Evolutionary conservation across 768 basidiomycete species (phyloP).

Genomic region (Leccinum incarnatum): DNA sequence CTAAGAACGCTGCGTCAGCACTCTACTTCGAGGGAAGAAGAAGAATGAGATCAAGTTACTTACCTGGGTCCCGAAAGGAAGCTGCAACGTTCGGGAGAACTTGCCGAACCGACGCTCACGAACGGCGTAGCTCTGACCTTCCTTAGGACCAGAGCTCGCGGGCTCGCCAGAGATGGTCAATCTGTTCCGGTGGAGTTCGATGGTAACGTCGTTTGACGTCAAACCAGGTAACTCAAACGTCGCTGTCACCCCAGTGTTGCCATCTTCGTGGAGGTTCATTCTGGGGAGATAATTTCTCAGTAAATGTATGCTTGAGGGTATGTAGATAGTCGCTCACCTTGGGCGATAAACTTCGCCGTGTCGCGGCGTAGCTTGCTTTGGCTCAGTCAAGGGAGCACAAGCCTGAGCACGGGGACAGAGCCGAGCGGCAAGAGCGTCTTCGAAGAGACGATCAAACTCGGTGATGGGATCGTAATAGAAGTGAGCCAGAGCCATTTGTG

Average conservation of each 20-base stretch:
- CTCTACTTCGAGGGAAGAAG: background rate
- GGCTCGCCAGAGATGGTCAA: slow-evolving; percentile 49
- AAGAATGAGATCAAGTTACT: background rate
- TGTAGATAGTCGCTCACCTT: slow-evolving; percentile 10
- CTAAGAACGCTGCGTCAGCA: slow-evolving; percentile 20
- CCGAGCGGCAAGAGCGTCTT: slow-evolving; percentile 23
- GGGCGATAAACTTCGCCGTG: slow-evolving; percentile 10
- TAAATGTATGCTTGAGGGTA: too few relatives aligned
- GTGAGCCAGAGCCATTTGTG: slow-evolving; percentile 3
- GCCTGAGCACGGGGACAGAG: background rate
- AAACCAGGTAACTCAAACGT: slow-evolving; percentile 57
- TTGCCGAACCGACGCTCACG: background rate
- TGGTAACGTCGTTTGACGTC: slow-evolving; percentile 45
- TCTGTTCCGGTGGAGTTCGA: slow-evolving; percentile 46
- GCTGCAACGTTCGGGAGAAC: background rate
- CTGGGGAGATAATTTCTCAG: slow-evolving; percentile 15
- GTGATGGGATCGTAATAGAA: slow-evolving; percentile 6
- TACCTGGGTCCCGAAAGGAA: background rate
- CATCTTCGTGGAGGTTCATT: slow-evolving; percentile 47
- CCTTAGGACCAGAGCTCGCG: slow-evolving; percentile 28
- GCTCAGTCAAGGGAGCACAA: background rate
- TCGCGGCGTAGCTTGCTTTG: background rate
- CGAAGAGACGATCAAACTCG: slow-evolving; percentile 8
- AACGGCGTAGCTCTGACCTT: slow-evolving; percentile 36
- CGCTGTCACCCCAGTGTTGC: slow-evolving; percentile 43